Evolutionary conservation across 257 asterid genomes (phyloP).

Genomic region (Ocimum tenuiflorum): DNA sequence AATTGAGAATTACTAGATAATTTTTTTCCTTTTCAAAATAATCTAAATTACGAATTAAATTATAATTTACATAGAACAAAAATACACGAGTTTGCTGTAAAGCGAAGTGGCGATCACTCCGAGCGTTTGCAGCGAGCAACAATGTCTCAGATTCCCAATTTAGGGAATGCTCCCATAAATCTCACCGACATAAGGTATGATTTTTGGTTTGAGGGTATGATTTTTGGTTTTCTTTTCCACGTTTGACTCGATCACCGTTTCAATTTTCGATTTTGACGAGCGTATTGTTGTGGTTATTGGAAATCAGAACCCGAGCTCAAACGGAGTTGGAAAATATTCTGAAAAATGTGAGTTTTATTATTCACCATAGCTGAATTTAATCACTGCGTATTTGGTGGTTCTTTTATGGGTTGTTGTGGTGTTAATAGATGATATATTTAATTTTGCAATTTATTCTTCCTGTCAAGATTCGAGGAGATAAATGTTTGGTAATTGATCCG

Average conservation of each 20-base stretch:
- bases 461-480: conserved; percentile 77
- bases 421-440: neutral
- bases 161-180: conserved; percentile 87
- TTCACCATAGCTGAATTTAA: too few relatives aligned
- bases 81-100: too few relatives aligned
- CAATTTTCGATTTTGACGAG: neutral
- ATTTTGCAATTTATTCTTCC: neutral
- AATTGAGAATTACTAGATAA: too few relatives aligned
- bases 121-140: neutral
- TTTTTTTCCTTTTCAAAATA: too few relatives aligned
- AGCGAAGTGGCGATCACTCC: too few relatives aligned
- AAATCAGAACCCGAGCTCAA: conserved; percentile 67
- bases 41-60: too few relatives aligned
- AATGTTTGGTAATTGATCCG: conserved; percentile 88
- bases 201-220: too few relatives aligned
- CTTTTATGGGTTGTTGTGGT: neutral
- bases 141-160: conserved; percentile 58
- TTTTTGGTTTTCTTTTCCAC: neutral
- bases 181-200: conserved; percentile 57
- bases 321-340: conserved; percentile 67
- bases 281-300: conserved; percentile 8
- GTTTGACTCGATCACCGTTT: neutral
- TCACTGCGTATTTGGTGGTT: neutral
- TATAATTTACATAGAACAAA: too few relatives aligned
- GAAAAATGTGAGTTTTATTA: conserved; percentile 56